These are phyloP conservation scores for Glycine latifolia DNA, from an alignment of 306 rosid species.

Conservation along the genomic window DNA sequence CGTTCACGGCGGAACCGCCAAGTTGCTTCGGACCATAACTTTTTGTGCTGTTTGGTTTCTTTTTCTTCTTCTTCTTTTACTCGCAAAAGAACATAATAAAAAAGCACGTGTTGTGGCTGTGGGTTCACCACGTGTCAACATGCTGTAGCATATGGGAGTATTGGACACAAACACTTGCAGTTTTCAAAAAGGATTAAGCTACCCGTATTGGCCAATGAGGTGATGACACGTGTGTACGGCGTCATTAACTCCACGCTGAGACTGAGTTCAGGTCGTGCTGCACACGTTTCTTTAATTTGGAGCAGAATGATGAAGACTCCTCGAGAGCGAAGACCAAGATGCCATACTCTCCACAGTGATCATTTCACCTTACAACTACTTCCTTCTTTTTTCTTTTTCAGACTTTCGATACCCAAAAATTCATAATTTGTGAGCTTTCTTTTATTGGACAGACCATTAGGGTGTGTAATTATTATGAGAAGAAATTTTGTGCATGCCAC, in stretches of 20 bases:
- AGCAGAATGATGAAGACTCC: constrained; percentile 26
- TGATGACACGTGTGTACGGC: constrained; percentile 41
- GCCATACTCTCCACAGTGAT: not conserved
- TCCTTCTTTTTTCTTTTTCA: not conserved
- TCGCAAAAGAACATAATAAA: not conserved
- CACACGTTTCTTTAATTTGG: constrained; percentile 35
- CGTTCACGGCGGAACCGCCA: constrained; percentile 58
- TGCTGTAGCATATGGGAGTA: not conserved
- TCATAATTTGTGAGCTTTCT: not conserved
- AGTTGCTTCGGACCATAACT: constrained; percentile 51
- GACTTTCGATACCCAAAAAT: not conserved
- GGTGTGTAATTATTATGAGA: constrained; percentile 8
- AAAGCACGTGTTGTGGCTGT: constrained; percentile 29
- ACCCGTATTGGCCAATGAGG: not conserved
- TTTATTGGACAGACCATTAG: constrained; percentile 24
- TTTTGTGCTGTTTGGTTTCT: not conserved
- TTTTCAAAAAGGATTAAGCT: not conserved
- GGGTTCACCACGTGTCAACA: constrained; percentile 50
- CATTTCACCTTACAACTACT: not conserved
- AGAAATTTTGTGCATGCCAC: not conserved
- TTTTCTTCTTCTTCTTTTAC: not conserved
- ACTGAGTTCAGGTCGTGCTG: constrained; percentile 21
- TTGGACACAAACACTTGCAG: not conserved
- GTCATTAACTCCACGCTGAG: constrained; percentile 17
- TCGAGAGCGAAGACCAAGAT: not conserved